phyloP scores from a whole-genome alignment of 495 filamentous ascomycete species.

The Hypoxylon intermedium region DNA sequence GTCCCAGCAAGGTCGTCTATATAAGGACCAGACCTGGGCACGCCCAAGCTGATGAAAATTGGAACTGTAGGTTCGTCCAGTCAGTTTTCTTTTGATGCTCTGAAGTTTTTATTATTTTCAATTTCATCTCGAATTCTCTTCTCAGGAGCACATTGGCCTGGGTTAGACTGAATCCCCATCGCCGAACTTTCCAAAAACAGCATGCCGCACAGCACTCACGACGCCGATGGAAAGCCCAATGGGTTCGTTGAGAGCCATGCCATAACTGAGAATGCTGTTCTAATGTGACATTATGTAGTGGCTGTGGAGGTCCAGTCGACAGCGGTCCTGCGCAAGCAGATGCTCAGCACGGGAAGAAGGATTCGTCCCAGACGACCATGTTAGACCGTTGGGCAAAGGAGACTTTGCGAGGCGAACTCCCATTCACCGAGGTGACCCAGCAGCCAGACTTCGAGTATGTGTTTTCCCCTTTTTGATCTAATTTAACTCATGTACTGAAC shows the following conservation, averaged over 20 bases:
- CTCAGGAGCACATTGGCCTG: slow-evolving; percentile 1
- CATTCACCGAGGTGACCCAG: slow-evolving; percentile 48
- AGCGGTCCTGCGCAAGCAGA: slow-evolving; percentile 12
- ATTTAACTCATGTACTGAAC: slow-evolving; percentile 22
- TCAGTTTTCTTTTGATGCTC: slow-evolving; percentile 20
- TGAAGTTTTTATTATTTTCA: slow-evolving; percentile 1
- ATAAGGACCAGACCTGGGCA: slow-evolving; percentile 17
- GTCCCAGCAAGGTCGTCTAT: slow-evolving; percentile 15
- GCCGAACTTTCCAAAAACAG: too few species aligned
- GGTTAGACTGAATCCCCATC: background rate
- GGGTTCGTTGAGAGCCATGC: slow-evolving; percentile 32
- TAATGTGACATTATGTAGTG: slow-evolving; percentile 29
- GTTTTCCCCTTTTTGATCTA: background rate
- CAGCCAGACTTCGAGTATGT: slow-evolving; percentile 32
- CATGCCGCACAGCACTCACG: slow-evolving; percentile 41
- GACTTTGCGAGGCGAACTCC: slow-evolving; percentile 45
- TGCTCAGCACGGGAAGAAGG: background rate
- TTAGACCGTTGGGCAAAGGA: slow-evolving; percentile 48
- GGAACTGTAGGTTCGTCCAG: slow-evolving; percentile 16
- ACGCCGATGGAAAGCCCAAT: slow-evolving; percentile 21
- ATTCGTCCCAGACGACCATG: slow-evolving; percentile 42
- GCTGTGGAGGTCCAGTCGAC: slow-evolving; percentile 1
- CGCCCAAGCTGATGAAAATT: background rate
- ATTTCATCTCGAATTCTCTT: background rate
- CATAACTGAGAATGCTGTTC: slow-evolving; percentile 5